These are phyloP conservation scores for Scheffersomyces insectosa DNA, from an alignment of 1,139 yeast genomes.

Conservation along the genomic window DNA sequence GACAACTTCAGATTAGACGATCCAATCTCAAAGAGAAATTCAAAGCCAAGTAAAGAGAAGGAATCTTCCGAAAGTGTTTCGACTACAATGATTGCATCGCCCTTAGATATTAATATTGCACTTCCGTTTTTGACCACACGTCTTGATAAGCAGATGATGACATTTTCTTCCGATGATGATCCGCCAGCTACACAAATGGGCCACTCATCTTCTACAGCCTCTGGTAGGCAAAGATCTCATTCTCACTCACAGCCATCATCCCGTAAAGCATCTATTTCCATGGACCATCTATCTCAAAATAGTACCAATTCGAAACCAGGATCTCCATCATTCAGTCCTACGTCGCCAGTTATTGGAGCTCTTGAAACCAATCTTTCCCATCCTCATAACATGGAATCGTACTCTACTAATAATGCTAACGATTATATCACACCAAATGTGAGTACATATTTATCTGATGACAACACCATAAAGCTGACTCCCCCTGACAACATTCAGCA, in stretches of 20 bases:
- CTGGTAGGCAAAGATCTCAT: background rate
- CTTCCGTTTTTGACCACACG: slow-evolving; percentile 48
- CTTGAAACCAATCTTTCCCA: slow-evolving; percentile 44
- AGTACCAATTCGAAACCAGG: slow-evolving; percentile 1
- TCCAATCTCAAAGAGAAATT: slow-evolving; percentile 11
- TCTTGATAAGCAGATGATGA: slow-evolving; percentile 32
- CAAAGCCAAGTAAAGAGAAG: slow-evolving; percentile 6
- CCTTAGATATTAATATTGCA: slow-evolving; percentile 47
- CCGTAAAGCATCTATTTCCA: slow-evolving; percentile 15
- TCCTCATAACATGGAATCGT: slow-evolving; percentile 16
- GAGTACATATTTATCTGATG: slow-evolving; percentile 30
- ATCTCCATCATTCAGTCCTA: slow-evolving; percentile 19
- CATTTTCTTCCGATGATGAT: slow-evolving; percentile 26
- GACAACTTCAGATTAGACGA: slow-evolving; percentile 11
- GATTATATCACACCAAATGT: slow-evolving; percentile 31
- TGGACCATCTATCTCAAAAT: slow-evolving; percentile 1
- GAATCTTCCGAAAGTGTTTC: slow-evolving; percentile 8
- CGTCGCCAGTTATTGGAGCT: slow-evolving; percentile 43
- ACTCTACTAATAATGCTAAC: slow-evolving; percentile 16
- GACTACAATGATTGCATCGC: slow-evolving; percentile 40
- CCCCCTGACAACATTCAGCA: slow-evolving; percentile 31
- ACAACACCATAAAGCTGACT: slow-evolving; percentile 5
- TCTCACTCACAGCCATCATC: slow-evolving; percentile 18
- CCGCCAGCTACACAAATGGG: slow-evolving; percentile 1
- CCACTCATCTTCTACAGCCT: background rate